Conservation (phyloP, 257 asterid genomes). For the Salvia hispanica region DNA sequence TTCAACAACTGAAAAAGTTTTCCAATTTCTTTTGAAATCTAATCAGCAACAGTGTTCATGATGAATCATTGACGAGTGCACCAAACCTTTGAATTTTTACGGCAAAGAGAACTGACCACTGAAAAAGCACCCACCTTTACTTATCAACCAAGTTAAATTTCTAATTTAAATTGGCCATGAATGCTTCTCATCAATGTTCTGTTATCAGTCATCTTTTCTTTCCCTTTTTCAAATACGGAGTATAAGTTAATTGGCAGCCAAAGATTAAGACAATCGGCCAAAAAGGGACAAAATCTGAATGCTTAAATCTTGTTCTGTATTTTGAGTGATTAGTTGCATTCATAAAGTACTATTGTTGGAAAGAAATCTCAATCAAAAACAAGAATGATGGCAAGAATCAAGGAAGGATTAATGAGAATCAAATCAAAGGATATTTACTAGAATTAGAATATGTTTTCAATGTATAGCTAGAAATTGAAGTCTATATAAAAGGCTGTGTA, state of each 20-base stretch:
- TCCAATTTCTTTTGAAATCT: too few species aligned
- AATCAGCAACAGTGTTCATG: constrained; percentile 25
- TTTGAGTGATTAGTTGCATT: not conserved
- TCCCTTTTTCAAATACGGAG: not conserved
- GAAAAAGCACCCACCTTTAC: constrained; percentile 29
- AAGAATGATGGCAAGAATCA: too few species aligned
- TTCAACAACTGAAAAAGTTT: not conserved
- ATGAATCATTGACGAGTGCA: constrained; percentile 26
- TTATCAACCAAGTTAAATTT: constrained; percentile 28
- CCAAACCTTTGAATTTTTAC: constrained; percentile 28
- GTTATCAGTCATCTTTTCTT: not conserved
- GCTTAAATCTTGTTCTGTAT: not conserved
- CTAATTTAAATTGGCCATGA: constrained; percentile 21
- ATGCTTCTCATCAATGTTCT: constrained; percentile 26
- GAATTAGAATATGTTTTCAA: too few species aligned
- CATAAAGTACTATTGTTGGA: not conserved
- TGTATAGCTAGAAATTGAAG: too few species aligned
- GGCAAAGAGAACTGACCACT: constrained; percentile 21
- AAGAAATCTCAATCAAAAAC: too few species aligned
- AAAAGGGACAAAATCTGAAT: constrained; percentile 8
- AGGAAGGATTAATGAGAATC: too few species aligned
- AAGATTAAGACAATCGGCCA: constrained; percentile 27
- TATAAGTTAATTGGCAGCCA: not conserved
- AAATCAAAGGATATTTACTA: too few species aligned
- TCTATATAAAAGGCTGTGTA: too few species aligned